Evolutionary conservation across 148 eudicot species (phyloP), one percentile per base, ranked within the genome.

Genomic region (Limonium bicolor): DNA sequence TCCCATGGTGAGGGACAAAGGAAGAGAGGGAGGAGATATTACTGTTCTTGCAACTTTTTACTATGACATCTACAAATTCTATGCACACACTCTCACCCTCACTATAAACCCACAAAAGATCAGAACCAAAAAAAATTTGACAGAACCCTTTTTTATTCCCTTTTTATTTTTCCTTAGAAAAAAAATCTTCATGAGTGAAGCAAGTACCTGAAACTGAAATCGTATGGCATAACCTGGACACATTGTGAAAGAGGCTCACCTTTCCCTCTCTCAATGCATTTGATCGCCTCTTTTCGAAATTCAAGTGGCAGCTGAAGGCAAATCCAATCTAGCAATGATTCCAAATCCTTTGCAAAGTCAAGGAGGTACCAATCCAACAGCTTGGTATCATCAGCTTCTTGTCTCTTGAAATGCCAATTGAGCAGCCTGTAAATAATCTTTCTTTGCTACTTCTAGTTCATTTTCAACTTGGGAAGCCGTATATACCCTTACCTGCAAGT

Each of bases 271-370:
- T 60, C 76, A 16, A 82, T 70, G 54, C 80, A 71, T 36, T 51
- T 56, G 16, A 76, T 35, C 16, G 78, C 66, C 54, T 71, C 72
- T 5, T 71, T 71, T 24, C 94, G 51, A 44, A 71, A 67, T 24
- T 71, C 70, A 45, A 50, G 46, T 0, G 96, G 90, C 33, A 87
- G 63, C 62, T 87, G 90, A 56, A 87, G 69, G 65, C 90, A 87
- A 40, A 82, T 56, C 96, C 96, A 87, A 58, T 87, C 94, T 18
- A 82, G 60, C 51, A 87, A 69, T 9, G 82, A 68, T 22, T 82
- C 82, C 66, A 82, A 58, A 56, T 87, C 96, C 67, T 87, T 79
- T 4, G 78, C 94, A 55, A 82, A 87, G 44, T 87, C 96, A n/a
- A 82, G 82, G 12, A 79, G 70, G 61, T 79, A 76, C 86, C 90